Evolutionary conservation across 768 basidiomycete genomes (phyloP), one percentile per base, ranked within the genome.

Genomic region (Rhodosporidiobolus sp.): DNA sequence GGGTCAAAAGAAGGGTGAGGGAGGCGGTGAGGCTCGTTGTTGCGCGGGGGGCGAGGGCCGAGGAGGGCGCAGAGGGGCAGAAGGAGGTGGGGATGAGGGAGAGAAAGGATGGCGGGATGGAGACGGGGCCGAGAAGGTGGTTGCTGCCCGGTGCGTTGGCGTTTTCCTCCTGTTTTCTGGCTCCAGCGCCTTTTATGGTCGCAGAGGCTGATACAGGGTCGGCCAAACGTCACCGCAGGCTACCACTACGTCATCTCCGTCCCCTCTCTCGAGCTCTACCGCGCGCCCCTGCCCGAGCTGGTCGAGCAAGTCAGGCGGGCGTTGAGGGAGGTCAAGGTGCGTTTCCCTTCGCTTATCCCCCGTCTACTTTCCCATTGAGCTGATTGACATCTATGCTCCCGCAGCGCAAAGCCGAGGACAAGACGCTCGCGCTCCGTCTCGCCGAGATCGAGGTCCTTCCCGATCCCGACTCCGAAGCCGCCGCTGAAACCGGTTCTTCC

Each of bases 11-110:
- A 20, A 22, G 74, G 58, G 50, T 71, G 26, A 58, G 67, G 35
- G 70, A 75, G 55, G 70, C 64, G 12, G 43, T 75, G 2, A 52
- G 74, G 60, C 22, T 71, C 35, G 74, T 75, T 2, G 70, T 75
- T 0, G 60, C 54, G n/a, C 52, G 74, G 8, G 70, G 70, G 9
- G 63, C 55, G 32, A 11, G 43, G n/a, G 34, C 26, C 17, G 35
- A 30, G 0, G 55, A 34, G 26, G 22, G 22, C 4, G n/a, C 19
- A 16, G 56, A 49, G 48, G 48, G 26, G n/a, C 22, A 19, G 45
- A 32, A 35, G 14, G 48, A 28, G 4, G 38, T 67, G 2, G 28
- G 11, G 16, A 10, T 64, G n/a, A 34, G 46, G 30, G 74, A 71
- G 59, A 26, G 60, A 20, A 52, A 43, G 52, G 63, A 66, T 6